phyloP scores from a whole-genome alignment of 1,139 yeast genomes.

The Hyphopichia buzzinii region DNA sequence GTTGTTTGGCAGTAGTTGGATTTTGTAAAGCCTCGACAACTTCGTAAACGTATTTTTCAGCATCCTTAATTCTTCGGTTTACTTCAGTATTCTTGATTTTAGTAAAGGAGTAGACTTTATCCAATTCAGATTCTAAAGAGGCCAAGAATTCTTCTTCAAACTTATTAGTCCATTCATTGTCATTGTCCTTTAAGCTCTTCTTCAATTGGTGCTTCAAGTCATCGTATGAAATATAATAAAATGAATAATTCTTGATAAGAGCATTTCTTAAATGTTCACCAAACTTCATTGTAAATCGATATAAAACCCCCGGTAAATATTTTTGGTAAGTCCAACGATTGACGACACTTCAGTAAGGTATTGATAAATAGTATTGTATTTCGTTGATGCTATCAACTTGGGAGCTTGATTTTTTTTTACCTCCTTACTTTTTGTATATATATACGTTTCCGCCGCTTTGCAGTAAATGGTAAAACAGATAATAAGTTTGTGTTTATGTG shows the following conservation, averaged over 20 bases:
- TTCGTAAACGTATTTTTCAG: constrained; percentile 64
- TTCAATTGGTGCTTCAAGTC: constrained; percentile 81
- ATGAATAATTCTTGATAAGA: constrained; percentile 78
- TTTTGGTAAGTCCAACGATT: too few relatives aligned
- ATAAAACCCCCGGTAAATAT: too few relatives aligned
- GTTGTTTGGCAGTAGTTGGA: constrained; percentile 28
- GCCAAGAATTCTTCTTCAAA: constrained; percentile 80
- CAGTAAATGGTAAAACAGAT: too few relatives aligned
- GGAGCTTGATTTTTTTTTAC: too few relatives aligned
- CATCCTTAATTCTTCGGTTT: constrained; percentile 74
- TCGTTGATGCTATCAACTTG: too few relatives aligned
- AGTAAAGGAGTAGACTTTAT: constrained; percentile 88
- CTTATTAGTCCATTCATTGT: constrained; percentile 64
- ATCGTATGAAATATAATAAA: constrained; percentile 87
- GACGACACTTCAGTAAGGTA: too few relatives aligned
- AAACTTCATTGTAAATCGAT: constrained; percentile 56
- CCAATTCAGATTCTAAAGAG: constrained; percentile 75
- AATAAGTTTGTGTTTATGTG: too few relatives aligned
- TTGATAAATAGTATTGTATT: too few relatives aligned
- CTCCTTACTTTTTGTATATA: too few relatives aligned
- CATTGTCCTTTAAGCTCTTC: constrained; percentile 56
- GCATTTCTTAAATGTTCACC: constrained; percentile 76
- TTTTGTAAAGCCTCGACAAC: constrained; percentile 49
- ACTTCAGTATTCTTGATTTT: constrained; percentile 85
- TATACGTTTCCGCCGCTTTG: too few relatives aligned